Evolutionary conservation across 306 rosid species (phyloP), one percentile per base, ranked within the genome.

Genomic region (Hippophae tibetana): DNA sequence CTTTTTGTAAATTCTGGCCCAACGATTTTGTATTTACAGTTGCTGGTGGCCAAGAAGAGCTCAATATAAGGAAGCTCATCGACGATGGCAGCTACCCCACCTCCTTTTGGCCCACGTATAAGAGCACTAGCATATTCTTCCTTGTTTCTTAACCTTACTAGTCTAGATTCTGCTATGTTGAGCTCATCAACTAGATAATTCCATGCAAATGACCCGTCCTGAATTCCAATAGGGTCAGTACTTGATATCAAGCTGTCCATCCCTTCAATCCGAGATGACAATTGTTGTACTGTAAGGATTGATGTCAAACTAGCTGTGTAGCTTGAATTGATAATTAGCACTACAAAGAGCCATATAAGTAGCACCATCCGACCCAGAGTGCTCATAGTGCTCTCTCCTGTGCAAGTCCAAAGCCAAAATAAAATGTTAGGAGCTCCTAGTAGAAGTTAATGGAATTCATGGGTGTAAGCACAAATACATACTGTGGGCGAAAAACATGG

Each of bases 261-360:
- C 69, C 97, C 95, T 76, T 69, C 89, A 41, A 89, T 82, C 26
- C 85, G 78, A 9, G 95, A 76, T 6, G 95, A 61, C 23, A 89
- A 75, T 74, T 86, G 83, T 63, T 78, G 86, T 66, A 84, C 86
- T 1, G 93, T 86, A 64, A 86, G 95, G 81, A 86, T 89, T 8
- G 95, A 89, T 11, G 97, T 89, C 84, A 89, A 84, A 78, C 93
- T 86, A 74, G 97, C 95, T 7, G 93, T 84, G 77, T 89, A 89
- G 78, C 97, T 89, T 40, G 97, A 89, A 74, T 80, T 89, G 79
- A 89, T 89, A 25, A 89, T 84, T 48, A 89, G 75, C 79, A 89
- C 97, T 61, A 89, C 89, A 69, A 86, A 89, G 31, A 86, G 82
- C 97, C 97, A 89, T 74, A 89, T 72, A 13, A 89, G 52, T 64